Evolutionary conservation across 2,329 filamentous ascomycete species (phyloP).

Genomic region (Ascochyta koolunga): DNA sequence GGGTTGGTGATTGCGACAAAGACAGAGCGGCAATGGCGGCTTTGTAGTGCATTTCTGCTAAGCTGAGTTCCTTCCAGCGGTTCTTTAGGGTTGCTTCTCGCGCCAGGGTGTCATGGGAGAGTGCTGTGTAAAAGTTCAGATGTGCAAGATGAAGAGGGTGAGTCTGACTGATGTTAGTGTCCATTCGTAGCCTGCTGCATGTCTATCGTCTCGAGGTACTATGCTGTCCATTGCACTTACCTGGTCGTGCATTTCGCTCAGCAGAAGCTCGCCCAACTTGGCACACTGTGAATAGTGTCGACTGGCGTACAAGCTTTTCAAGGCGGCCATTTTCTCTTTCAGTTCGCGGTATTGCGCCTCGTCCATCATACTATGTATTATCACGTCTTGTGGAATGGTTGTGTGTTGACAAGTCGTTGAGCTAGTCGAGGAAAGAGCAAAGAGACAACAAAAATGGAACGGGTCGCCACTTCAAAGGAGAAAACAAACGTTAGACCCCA

Average conservation of each 20-base stretch:
- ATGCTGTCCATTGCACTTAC: constrained; percentile 18
- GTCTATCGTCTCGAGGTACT: background rate
- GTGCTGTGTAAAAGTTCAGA: constrained; percentile 47
- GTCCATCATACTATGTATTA: background rate
- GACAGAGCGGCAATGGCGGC: constrained; percentile 30
- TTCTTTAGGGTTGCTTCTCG: constrained; percentile 42
- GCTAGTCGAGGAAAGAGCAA: background rate
- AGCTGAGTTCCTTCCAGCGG: constrained; percentile 37
- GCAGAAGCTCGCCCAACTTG: constrained; percentile 32
- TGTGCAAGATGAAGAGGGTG: constrained; percentile 44
- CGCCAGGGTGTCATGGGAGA: constrained; percentile 47
- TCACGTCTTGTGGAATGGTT: background rate
- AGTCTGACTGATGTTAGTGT: constrained; percentile 24
- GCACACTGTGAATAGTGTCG: constrained; percentile 48
- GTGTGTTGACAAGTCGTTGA: background rate
- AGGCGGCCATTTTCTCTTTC: constrained; percentile 32
- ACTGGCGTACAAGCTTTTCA: constrained; percentile 42
- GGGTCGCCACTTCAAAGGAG: background rate
- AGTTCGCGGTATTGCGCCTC: constrained; percentile 25
- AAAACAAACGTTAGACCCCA: background rate
- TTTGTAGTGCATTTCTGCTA: constrained; percentile 45
- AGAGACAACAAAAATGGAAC: background rate
- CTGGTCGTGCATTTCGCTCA: constrained; percentile 26
- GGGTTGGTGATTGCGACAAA: background rate
- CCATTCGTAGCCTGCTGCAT: background rate